Conservation (phyloP, 176 grass and related monocot species). For the Dactylis glomerata region DNA sequence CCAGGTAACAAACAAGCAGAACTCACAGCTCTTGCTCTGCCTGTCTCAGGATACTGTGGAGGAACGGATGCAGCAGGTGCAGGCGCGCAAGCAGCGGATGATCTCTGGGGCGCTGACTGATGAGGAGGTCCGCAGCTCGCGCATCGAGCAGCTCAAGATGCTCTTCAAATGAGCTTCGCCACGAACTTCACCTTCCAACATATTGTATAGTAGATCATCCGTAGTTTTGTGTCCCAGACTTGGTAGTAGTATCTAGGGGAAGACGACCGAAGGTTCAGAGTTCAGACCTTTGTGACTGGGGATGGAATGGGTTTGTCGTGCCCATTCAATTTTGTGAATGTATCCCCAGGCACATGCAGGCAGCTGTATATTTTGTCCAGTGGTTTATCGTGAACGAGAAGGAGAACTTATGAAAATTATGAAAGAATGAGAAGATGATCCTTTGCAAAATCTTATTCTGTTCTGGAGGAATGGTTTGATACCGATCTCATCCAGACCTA, state of each 20-base stretch:
- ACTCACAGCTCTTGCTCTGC: neutral
- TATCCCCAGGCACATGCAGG: neutral
- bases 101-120: slow-evolving; percentile 74
- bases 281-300: slow-evolving; percentile 12
- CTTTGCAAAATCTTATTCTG: neutral
- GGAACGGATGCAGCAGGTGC: slow-evolving; percentile 90
- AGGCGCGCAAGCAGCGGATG: slow-evolving; percentile 83
- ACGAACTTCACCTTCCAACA: neutral
- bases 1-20: neutral
- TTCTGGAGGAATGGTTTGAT: neutral
- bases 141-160: slow-evolving; percentile 91
- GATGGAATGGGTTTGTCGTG: slow-evolving; percentile 24
- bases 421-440: neutral
- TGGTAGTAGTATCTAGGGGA: neutral
- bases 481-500: neutral
- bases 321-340: neutral
- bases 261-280: neutral
- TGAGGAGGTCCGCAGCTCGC: slow-evolving; percentile 67
- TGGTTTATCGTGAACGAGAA: neutral
- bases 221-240: neutral
- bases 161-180: slow-evolving; percentile 51
- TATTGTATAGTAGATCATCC: neutral
- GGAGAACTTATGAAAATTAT: neutral
- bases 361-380: slow-evolving; percentile 1
- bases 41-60: slow-evolving; percentile 71